phyloP scores from a whole-genome alignment of 768 basidiomycete genomes.

The Naganishia antarctica region DNA sequence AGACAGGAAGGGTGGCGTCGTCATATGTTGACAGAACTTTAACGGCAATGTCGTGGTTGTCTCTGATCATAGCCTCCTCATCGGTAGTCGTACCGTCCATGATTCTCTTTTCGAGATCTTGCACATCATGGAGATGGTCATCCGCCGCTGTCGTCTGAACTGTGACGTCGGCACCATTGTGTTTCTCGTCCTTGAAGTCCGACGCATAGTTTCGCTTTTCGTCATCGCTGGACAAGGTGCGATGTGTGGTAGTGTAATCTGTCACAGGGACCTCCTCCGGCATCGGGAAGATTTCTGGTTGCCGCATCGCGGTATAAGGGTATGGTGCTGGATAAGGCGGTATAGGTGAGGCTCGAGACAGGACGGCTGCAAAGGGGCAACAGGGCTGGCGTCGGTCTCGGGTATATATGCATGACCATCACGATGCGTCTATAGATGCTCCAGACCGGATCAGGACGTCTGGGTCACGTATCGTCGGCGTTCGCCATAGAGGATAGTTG shows the following conservation, averaged over 20 bases:
- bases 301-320: neutral
- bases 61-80: conserved; percentile 27
- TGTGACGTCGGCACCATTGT: neutral
- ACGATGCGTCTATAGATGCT: no score
- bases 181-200: conserved; percentile 10
- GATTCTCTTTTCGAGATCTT: conserved; percentile 23
- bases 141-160: conserved; percentile 1
- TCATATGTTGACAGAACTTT: conserved; percentile 49
- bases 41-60: conserved; percentile 52
- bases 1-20: conserved; percentile 33
- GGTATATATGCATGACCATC: no score
- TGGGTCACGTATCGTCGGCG: no score
- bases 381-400: no score
- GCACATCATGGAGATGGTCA: conserved; percentile 25
- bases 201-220: neutral
- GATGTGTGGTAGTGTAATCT: neutral
- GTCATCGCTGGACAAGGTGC: neutral
- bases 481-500: no score
- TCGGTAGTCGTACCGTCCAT: conserved; percentile 22
- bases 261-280: conserved; percentile 2
- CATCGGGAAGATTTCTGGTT: neutral
- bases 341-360: no score
- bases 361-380: no score
- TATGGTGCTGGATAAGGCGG: no score
- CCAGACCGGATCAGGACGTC: no score